Evolutionary conservation across 1,284 basidiomycete species (phyloP).

Genomic region (Exobasidium rhododendri): DNA sequence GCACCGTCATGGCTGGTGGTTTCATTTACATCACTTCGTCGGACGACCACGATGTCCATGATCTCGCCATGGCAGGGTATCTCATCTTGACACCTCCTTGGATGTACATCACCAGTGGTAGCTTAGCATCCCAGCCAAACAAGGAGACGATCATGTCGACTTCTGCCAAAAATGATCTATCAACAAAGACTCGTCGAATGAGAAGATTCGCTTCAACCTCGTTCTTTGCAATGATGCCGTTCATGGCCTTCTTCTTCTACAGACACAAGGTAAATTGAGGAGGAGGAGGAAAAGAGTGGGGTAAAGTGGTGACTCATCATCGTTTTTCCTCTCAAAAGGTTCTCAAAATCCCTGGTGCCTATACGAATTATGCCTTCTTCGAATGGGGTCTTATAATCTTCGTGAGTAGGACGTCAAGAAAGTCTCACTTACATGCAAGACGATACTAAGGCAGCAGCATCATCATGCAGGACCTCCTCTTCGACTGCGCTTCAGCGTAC

Average conservation of each 20-base stretch:
- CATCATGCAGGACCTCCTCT: constrained; percentile 41
- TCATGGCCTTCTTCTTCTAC: constrained; percentile 48
- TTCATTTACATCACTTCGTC: constrained; percentile 86
- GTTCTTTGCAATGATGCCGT: constrained; percentile 47
- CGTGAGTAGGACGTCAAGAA: constrained; percentile 20
- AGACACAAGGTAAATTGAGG: no score
- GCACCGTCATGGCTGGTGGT: constrained; percentile 80
- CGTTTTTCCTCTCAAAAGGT: no score
- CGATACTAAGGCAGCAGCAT: no score
- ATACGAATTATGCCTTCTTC: constrained; percentile 47
- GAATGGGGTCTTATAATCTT: constrained; percentile 50
- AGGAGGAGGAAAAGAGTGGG: no score
- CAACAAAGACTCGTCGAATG: constrained; percentile 30
- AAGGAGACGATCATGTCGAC: neutral
- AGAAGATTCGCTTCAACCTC: constrained; percentile 29
- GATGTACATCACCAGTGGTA: constrained; percentile 63
- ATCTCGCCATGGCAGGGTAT: constrained; percentile 76
- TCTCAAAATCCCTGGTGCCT: constrained; percentile 42
- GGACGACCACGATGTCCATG: constrained; percentile 78
- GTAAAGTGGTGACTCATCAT: no score
- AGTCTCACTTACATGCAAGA: no score
- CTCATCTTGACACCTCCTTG: constrained; percentile 60
- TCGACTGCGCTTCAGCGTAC: constrained; percentile 40
- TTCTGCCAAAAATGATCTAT: constrained; percentile 9
- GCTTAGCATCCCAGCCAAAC: constrained; percentile 27